phyloP scores from a whole-genome alignment of 352 stramenopile species.

The Pythium folliculosum region DNA sequence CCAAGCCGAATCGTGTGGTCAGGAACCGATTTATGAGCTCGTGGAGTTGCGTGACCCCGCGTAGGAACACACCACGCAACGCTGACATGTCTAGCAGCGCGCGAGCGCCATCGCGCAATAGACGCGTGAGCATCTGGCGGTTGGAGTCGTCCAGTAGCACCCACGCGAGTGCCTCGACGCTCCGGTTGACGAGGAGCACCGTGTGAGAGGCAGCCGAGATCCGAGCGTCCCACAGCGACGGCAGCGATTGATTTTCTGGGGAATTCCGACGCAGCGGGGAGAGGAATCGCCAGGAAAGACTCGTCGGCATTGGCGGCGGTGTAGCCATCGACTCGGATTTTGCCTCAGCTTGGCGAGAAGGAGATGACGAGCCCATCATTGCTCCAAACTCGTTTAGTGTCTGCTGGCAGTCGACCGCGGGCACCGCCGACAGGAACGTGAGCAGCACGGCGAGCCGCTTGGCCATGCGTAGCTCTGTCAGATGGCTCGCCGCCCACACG shows the following conservation, averaged over 20 bases:
- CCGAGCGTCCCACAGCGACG: constrained; percentile 7
- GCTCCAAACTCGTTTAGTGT: not conserved
- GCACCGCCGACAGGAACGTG: constrained; percentile 40
- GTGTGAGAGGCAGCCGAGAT: not conserved
- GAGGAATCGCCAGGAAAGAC: constrained; percentile 13
- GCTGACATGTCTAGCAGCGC: constrained; percentile 4
- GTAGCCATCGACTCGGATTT: constrained; percentile 26
- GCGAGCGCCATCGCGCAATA: not conserved
- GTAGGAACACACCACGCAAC: constrained; percentile 11
- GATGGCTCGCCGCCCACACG: constrained; percentile 46
- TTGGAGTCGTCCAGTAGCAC: constrained; percentile 17
- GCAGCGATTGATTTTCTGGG: not conserved
- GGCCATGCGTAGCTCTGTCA: constrained; percentile 38
- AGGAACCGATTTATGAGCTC: constrained; percentile 16
- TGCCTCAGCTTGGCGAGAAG: not conserved
- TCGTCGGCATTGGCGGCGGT: not conserved
- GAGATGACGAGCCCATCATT: too few relatives aligned
- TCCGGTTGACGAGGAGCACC: constrained; percentile 15
- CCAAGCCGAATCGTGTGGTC: not conserved
- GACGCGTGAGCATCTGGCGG: constrained; percentile 11
- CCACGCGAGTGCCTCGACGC: constrained; percentile 15
- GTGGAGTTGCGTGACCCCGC: constrained; percentile 1
- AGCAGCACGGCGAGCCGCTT: constrained; percentile 57
- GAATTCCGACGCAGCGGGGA: constrained; percentile 1
- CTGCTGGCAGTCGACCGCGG: constrained; percentile 32